These are phyloP conservation scores for Calonectria pseudoturangicola DNA, from an alignment of 2,329 filamentous ascomycete genomes.

Conservation along the genomic window DNA sequence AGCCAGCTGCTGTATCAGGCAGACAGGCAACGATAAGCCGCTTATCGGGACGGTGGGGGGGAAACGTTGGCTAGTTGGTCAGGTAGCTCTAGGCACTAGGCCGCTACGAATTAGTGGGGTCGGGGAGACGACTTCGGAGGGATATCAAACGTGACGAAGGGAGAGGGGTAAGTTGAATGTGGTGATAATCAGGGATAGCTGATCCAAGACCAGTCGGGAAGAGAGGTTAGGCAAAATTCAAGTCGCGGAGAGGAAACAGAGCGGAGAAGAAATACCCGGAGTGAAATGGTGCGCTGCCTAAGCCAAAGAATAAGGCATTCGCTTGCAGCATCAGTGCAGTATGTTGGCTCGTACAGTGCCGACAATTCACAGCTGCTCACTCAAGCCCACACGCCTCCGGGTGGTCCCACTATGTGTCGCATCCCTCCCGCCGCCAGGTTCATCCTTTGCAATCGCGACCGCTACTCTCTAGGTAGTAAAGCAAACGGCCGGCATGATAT, in stretches of 20 bases:
- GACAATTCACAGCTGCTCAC: slow-evolving; percentile 26
- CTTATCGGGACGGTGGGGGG: slow-evolving; percentile 53
- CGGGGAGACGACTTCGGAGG: slow-evolving; percentile 22
- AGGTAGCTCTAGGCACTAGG: slow-evolving; percentile 31
- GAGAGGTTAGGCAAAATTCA: background rate
- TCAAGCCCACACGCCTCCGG: slow-evolving; percentile 14
- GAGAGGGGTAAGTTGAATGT: slow-evolving; percentile 22
- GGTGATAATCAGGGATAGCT: background rate
- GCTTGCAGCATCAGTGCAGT: slow-evolving; percentile 19
- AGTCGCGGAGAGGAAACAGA: background rate
- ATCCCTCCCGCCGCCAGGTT: slow-evolving; percentile 4
- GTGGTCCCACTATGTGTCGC: slow-evolving; percentile 29
- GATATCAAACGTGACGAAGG: slow-evolving; percentile 16
- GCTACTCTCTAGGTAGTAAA: background rate
- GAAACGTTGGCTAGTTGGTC: slow-evolving; percentile 28
- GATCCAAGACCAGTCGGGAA: background rate
- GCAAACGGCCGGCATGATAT: background rate
- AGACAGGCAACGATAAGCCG: slow-evolving; percentile 58
- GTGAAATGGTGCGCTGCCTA: background rate
- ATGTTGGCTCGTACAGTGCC: slow-evolving; percentile 36
- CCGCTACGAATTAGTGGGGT: slow-evolving; percentile 34
- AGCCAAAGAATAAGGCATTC: slow-evolving; percentile 7
- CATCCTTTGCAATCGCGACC: slow-evolving; percentile 10
- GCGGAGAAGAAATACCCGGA: background rate
- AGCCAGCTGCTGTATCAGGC: slow-evolving; percentile 57